Conservation (phyloP, 129 eudicot species). For the Artemisia annua region DNA sequence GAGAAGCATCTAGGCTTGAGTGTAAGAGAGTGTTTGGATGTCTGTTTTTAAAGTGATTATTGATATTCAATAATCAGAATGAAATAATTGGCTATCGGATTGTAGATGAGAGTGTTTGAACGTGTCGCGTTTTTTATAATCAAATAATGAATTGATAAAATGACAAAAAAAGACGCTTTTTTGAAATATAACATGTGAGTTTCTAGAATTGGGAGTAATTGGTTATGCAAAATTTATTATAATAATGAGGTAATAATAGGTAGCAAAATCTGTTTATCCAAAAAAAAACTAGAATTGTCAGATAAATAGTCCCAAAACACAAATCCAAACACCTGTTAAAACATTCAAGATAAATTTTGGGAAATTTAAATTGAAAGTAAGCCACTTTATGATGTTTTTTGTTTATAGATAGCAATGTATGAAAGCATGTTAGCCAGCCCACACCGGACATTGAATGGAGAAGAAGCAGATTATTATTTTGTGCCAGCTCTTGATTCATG, state of each 20-base stretch:
- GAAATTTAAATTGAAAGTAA: slow-evolving; percentile 1
- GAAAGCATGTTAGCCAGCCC: slow-evolving; percentile 89
- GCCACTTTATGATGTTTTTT: slow-evolving; percentile 20
- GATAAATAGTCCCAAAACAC: not conserved
- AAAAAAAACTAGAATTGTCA: not conserved
- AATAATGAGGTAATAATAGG: not conserved
- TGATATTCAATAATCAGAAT: slow-evolving; percentile 7
- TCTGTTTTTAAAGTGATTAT: too few relatives aligned
- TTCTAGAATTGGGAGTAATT: too few relatives aligned
- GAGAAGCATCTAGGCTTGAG: too few relatives aligned
- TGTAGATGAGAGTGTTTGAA: not conserved
- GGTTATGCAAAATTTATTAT: too few relatives aligned
- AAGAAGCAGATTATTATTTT: slow-evolving; percentile 94
- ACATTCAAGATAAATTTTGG: slow-evolving; percentile 3
- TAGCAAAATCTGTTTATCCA: not conserved
- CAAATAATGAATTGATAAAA: not conserved
- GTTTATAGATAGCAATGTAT: slow-evolving; percentile 77
- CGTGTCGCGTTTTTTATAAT: not conserved
- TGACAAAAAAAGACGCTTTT: not conserved
- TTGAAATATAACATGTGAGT: not conserved
- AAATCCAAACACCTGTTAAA: not conserved
- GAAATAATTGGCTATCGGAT: not conserved
- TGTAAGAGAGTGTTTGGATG: too few relatives aligned
- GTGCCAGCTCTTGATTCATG: slow-evolving; percentile 99
- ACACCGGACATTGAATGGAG: slow-evolving; percentile 80